These are phyloP conservation scores for Alternaria brassicae DNA, from an alignment of 2,329 filamentous ascomycete species.

Conservation along the genomic window DNA sequence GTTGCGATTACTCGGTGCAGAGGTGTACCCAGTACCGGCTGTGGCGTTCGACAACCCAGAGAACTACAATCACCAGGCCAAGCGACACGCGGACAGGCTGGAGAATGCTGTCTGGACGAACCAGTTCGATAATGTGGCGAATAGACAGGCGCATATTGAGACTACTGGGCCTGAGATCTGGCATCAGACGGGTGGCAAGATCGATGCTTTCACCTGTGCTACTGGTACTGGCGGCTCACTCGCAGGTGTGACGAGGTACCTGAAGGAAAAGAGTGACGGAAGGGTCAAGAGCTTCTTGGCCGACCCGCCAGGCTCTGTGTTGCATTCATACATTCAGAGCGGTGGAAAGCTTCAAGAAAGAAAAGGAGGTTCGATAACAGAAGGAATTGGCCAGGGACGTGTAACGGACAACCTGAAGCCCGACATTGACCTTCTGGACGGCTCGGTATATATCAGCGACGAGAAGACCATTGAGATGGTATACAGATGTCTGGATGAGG, in stretches of 20 bases:
- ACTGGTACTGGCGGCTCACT: conserved; percentile 93
- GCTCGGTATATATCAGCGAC: conserved; percentile 82
- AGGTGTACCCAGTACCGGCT: conserved; percentile 94
- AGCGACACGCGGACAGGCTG: conserved; percentile 82
- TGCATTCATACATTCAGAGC: conserved; percentile 89
- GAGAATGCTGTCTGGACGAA: conserved; percentile 98
- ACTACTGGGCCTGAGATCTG: conserved; percentile 98
- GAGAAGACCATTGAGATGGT: conserved; percentile 98
- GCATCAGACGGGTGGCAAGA: conserved; percentile 82
- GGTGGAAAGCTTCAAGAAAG: conserved; percentile 85
- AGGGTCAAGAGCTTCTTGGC: conserved; percentile 87
- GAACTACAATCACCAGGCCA: conserved; percentile 98
- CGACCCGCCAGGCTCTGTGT: conserved; percentile 90
- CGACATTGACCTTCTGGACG: conserved; percentile 85
- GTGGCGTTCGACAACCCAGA: conserved; percentile 93
- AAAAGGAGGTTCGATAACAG: conserved; percentile 86
- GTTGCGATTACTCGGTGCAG: conserved; percentile 85
- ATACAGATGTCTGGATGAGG: conserved; percentile 93
- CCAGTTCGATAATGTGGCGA: conserved; percentile 97
- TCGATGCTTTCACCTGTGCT: conserved; percentile 95
- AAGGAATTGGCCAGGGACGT: conserved; percentile 95
- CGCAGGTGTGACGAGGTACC: conserved; percentile 84
- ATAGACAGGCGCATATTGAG: conserved; percentile 92
- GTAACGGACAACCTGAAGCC: conserved; percentile 93
- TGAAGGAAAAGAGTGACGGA: conserved; percentile 82